Base-by-base conservation (phyloP, 2,329 filamentous ascomycete species). In the Phialophora verrucosa region DNA sequence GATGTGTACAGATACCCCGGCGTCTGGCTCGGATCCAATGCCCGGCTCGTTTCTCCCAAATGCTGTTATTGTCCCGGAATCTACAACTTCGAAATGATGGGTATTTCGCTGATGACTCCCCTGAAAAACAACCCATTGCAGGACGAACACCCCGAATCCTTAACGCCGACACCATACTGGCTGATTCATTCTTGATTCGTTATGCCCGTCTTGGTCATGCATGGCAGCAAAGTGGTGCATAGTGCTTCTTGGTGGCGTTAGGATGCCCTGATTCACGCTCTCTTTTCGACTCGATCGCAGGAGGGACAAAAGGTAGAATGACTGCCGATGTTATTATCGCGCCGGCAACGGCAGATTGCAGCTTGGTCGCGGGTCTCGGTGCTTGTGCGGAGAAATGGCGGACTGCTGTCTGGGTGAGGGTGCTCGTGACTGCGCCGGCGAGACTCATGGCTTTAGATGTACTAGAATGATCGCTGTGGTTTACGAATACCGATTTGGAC, bases 271-370 rank as follows among this genome's bases (percentile, higher is more conserved):
- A 73, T 51, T 75, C 79, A 68, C 75, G 76, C 68, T 81, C 77
- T 38, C 78, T 76, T 38, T 78, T 80, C 66, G 80, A 81, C 67
- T 82, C 80, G 11, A 82, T 73, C 4, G 81, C 81, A 6, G 81
- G 80, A 31, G 81, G 81, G 2, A 82, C 76, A 67, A 82, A 82
- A 4, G 81, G 80, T 4, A 82, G 72, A 20, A 81, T 75, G 23
- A 82, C 79, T 1, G 77, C 79, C 1, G 79, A 78, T 49, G 78
- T 73, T 14, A 82, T 74, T 66, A 79, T 80, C 14, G 78, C 78
- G 59, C 74, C 75, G 54, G 79, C 76, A 32, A 81, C 70, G 51
- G 79, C 77, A 42, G 79, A 78, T 50, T 78, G 75, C 55, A 75
- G 74, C 50, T 77, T 78, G 58, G 75, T 78, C 53, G 78, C 76